Conservation (phyloP, 2,329 filamentous ascomycete genomes). For the Talaromyces sp. region DNA sequence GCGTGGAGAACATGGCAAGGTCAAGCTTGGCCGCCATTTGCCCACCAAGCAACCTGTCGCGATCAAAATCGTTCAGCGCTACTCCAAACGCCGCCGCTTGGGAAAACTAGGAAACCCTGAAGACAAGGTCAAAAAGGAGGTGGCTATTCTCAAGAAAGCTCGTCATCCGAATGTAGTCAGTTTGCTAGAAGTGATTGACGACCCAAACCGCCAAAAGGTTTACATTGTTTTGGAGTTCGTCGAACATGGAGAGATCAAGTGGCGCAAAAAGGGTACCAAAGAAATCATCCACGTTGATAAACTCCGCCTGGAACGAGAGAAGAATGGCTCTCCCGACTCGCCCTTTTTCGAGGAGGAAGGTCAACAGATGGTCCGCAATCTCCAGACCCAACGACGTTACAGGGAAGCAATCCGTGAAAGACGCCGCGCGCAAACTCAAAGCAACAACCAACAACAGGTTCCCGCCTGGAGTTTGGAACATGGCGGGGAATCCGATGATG, state of each 20-base stretch:
- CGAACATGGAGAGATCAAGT: conserved; percentile 87
- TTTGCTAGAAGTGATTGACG: conserved; percentile 93
- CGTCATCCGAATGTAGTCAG: conserved; percentile 96
- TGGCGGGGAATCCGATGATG: conserved; percentile 58
- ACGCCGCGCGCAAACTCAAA: conserved; percentile 55
- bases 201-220: conserved; percentile 93
- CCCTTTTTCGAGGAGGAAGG: conserved; percentile 41
- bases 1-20: conserved; percentile 93
- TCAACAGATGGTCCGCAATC: conserved; percentile 35
- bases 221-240: conserved; percentile 97
- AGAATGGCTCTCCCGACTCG: conserved; percentile 74
- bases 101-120: conserved; percentile 67
- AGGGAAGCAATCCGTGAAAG: conserved; percentile 58
- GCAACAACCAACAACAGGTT: conserved; percentile 47
- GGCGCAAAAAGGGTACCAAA: conserved; percentile 82
- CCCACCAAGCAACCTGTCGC: conserved; percentile 75
- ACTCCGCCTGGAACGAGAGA: conserved; percentile 66
- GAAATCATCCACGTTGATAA: conserved; percentile 82
- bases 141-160: conserved; percentile 97
- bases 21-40: conserved; percentile 85
- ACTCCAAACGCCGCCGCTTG: conserved; percentile 88
- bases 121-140: conserved; percentile 82
- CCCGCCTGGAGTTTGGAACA: conserved; percentile 83
- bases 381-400: conserved; percentile 37
- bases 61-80: conserved; percentile 97